Evolutionary conservation across 805 yeast species (phyloP), one percentile per base, ranked within the genome.

Genomic region (Zygosaccharomyces gambellarensis): DNA sequence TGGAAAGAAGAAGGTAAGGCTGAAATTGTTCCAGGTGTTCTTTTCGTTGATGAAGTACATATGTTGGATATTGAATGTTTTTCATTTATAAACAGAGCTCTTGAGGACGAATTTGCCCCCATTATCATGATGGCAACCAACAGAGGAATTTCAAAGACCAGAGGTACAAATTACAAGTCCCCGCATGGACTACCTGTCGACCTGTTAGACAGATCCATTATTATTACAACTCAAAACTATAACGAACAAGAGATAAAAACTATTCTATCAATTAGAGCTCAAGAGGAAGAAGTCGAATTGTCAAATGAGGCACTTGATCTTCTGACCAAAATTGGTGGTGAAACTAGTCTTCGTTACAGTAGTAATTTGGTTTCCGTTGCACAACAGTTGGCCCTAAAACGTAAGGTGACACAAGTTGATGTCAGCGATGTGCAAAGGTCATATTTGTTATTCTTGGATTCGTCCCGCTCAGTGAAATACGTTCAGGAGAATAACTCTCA

Each of bases 1-100:
- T 94, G 97, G 96, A 89, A 87, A 63, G 98, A 94, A 72, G 98
- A 94, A 75, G 98, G 99, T 52, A 94, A 94, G 70, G 99, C 99
- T 9, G 95, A 92, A 67, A 89, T 94, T 56, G 89, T 89, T 38
- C 98, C 99, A 11, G 99, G 99, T 61, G 99, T 94, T 14, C 75
- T 94, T 59, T 94, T 94, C 69, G 90, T 94, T 59, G 99, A 94
- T 70, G 99, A 94, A 73, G 97, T 90, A 45, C 96, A 94, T 71
- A 94, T 94, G 98, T 81, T 94, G 56, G 99, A 94, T 69, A 85
- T 94, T 61, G 99, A 94, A 71, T 84, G 96, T 62, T 94, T 94
- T 66, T 87, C 98, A 14, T 94, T 87, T 70, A 80, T 94, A 60
- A 94, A 94, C 73, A 82, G 97, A 58, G 99, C 99, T 9, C 76